Percentiles rank a stretch among this genome's conserved stretches.
Conservation (phyloP, 306 rosid species). For the Alnus rubra region DNA sequence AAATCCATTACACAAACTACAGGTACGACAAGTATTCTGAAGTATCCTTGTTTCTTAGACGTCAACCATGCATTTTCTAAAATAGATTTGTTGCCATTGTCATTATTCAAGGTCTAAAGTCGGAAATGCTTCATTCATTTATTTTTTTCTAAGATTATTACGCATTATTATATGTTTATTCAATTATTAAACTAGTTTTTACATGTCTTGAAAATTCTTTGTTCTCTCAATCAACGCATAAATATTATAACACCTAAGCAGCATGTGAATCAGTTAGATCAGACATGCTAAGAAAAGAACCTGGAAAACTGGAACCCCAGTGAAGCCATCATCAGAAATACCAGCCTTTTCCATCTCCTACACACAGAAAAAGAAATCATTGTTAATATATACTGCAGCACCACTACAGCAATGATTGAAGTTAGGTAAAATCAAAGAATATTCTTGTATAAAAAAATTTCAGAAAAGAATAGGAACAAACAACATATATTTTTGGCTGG, state of each 20-base stretch:
- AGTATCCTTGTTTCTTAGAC: no score
- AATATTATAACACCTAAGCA: background rate
- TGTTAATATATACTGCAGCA: constrained; percentile 13
- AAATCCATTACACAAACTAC: no score
- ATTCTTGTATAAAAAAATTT: background rate
- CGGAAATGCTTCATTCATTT: background rate
- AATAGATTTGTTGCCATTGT: background rate
- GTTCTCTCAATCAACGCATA: background rate
- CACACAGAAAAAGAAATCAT: constrained; percentile 12
- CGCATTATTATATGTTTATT: background rate
- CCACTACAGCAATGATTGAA: background rate
- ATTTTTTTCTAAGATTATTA: background rate
- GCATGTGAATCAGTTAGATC: constrained; percentile 16
- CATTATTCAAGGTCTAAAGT: background rate
- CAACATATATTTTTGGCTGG: background rate
- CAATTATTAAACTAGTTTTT: background rate
- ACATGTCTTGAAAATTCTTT: background rate
- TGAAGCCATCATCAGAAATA: constrained; percentile 52
- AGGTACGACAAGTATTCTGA: no score
- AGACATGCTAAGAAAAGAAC: constrained; percentile 47
- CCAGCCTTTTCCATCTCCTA: constrained; percentile 83
- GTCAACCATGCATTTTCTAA: background rate
- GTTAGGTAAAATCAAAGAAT: background rate
- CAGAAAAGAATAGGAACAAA: background rate
- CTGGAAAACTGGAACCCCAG: constrained; percentile 95